phyloP scores from a whole-genome alignment of 768 basidiomycete species.

The Rhodotorula kratochvilovae region DNA sequence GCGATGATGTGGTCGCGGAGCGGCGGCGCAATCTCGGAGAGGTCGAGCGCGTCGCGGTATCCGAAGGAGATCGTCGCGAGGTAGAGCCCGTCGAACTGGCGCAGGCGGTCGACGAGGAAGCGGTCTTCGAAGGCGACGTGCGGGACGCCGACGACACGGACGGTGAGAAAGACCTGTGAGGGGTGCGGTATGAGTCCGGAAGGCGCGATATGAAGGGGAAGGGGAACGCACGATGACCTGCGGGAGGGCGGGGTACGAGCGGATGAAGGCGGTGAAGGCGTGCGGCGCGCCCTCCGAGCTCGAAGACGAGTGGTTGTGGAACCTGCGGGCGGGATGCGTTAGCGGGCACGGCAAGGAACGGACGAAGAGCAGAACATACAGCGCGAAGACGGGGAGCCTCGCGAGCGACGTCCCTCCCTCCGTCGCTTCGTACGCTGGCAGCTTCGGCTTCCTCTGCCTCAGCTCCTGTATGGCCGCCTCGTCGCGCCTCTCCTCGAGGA shows the following conservation, averaged over 20 bases:
- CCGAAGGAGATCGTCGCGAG: slow-evolving; percentile 49
- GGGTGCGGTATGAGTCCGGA: too few relatives aligned
- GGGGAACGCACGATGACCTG: slow-evolving; percentile 47
- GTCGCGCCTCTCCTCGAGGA: neutral
- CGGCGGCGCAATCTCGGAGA: slow-evolving; percentile 45
- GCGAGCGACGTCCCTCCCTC: slow-evolving; percentile 8
- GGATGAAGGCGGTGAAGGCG: slow-evolving; percentile 62
- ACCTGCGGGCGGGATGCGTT: neutral
- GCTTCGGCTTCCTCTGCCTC: neutral
- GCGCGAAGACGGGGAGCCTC: slow-evolving; percentile 32
- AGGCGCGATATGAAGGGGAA: neutral
- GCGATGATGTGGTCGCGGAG: slow-evolving; percentile 55
- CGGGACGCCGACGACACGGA: slow-evolving; percentile 56
- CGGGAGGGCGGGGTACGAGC: slow-evolving; percentile 67
- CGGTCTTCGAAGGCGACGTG: slow-evolving; percentile 52
- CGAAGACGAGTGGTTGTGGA: slow-evolving; percentile 31
- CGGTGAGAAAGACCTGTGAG: slow-evolving; percentile 60
- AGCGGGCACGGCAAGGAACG: too few relatives aligned
- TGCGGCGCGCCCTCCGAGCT: slow-evolving; percentile 58
- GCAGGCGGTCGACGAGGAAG: slow-evolving; percentile 59
- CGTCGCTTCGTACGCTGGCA: neutral
- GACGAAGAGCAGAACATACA: neutral
- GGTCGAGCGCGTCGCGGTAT: slow-evolving; percentile 61
- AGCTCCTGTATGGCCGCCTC: neutral
- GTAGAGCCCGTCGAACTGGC: slow-evolving; percentile 54